These are phyloP conservation scores for Fraxinus quadrangulata DNA, from an alignment of 257 asterid species.

Conservation along the genomic window DNA sequence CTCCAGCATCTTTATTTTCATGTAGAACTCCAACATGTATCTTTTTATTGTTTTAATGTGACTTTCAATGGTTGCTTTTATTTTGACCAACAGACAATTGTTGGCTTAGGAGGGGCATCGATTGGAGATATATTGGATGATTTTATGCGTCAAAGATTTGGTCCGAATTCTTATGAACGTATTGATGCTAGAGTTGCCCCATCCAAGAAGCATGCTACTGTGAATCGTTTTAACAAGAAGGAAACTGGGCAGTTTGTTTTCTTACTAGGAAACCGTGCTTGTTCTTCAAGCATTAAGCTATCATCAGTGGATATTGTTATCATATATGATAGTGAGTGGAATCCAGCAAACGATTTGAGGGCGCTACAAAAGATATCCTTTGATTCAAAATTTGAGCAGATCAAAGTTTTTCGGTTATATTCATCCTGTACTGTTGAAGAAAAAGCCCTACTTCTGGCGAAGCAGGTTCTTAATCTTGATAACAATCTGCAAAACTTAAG, in stretches of 20 bases:
- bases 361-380: constrained; percentile 63
- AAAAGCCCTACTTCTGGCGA: constrained; percentile 63
- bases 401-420: constrained; percentile 80
- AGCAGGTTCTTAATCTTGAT: constrained; percentile 53
- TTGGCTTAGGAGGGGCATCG: constrained; percentile 42
- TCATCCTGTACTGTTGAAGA: constrained; percentile 79
- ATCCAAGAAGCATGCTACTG: constrained; percentile 70
- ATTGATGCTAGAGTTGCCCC: constrained; percentile 45
- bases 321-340: constrained; percentile 73
- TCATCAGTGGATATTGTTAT: constrained; percentile 60
- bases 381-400: constrained; percentile 53
- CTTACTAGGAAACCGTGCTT: constrained; percentile 84
- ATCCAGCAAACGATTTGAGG: constrained; percentile 73
- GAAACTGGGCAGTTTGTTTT: constrained; percentile 68
- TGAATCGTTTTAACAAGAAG: constrained; percentile 64
- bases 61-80: constrained; percentile 15
- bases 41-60: constrained; percentile 15
- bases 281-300: constrained; percentile 58
- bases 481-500: constrained; percentile 43
- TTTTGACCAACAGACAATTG: constrained; percentile 46
- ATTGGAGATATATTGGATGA: constrained; percentile 74
- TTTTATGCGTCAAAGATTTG: constrained; percentile 64
- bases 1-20: constrained; percentile 1
- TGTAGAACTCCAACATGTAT: constrained; percentile 5
- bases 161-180: constrained; percentile 63